Evolutionary conservation across 2,329 filamentous ascomycete species (phyloP), one percentile per base, ranked within the genome.

Genomic region (Triangularia verruculosa): DNA sequence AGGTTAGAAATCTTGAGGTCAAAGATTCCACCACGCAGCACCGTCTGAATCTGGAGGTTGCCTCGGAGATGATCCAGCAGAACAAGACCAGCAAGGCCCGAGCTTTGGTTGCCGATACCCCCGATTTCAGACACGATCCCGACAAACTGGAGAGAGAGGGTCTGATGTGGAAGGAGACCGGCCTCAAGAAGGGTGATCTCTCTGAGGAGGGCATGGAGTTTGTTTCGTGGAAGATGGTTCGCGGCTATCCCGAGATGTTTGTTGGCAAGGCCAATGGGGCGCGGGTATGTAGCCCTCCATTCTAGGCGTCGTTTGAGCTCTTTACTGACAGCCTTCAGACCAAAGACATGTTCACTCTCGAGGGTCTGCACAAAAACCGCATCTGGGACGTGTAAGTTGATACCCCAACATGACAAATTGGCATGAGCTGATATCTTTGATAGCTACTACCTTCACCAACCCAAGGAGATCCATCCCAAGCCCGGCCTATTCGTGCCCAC

Each of bases 351-450:
- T 92, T 91, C 69, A 79, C 84, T 32, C 71, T 73, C 2, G 79
- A 83, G 34, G 74, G 74, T 2, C 82, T 91, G 57, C 79, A 90
- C 67, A 85, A 83, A 70, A 76, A 79, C 1, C 82, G 86, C 64
- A 72, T 78, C 11, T 97, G 93, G 93, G 87, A 94, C 66, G 78
- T 96, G 70, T 95, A 80, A 82, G 88, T 81, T 34, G 12, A 61
- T 52, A 13, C 17, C 3, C 32, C 47, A 59, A 61, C 24, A 57
- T 13, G 24, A n/a, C 8, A 34, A 7, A 7, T 15, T 32, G 9
- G 12, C 13, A 13, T 17, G 17, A 20, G 67, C 71, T 54, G 70
- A 60, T n/a, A 9, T 4, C 15, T 28, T 9, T 12, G 20, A 6
- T 28, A 71, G 70, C 61, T 92, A 89, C 75, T 93, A 90, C 73